These are phyloP conservation scores for Massarina eburnea DNA, from an alignment of 2,329 filamentous ascomycete species.

Conservation along the genomic window DNA sequence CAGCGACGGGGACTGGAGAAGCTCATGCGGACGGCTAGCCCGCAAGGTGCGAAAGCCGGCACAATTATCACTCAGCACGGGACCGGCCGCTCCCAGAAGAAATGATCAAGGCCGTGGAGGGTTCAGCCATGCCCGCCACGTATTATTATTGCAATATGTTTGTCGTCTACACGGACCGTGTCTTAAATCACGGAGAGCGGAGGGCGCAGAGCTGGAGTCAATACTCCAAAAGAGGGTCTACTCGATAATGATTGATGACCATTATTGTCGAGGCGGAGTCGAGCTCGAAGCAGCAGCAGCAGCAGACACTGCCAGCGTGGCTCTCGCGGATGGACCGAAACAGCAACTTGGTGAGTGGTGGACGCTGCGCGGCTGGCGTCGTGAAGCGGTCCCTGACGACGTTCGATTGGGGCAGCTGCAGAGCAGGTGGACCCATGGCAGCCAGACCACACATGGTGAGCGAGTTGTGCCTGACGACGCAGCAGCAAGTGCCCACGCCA, in stretches of 20 bases:
- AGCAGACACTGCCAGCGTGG: conserved; percentile 26
- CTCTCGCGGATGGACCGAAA: conserved; percentile 20
- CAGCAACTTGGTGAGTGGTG: conserved; percentile 1
- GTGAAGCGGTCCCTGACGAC: conserved; percentile 23
- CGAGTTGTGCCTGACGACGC: conserved; percentile 30
- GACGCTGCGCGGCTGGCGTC: conserved; percentile 8
- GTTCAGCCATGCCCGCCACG: conserved; percentile 2
- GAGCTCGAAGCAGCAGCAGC: conserved; percentile 9
- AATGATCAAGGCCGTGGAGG: conserved; percentile 1
- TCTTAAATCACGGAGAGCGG: conserved; percentile 17
- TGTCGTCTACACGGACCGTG: conserved; percentile 25
- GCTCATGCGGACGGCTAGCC: conserved; percentile 21
- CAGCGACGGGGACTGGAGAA: conserved; percentile 21
- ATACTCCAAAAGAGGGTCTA: conserved; percentile 11
- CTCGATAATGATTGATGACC: conserved; percentile 10
- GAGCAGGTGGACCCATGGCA: conserved; percentile 4
- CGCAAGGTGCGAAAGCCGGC: conserved; percentile 19
- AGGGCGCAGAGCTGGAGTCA: conserved; percentile 3
- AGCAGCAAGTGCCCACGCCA: conserved; percentile 14
- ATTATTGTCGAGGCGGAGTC: conserved; percentile 17
- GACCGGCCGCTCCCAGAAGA: conserved; percentile 1
- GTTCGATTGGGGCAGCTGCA: conserved; percentile 19
- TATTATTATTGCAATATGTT: conserved; percentile 30
- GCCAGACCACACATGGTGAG: conserved; percentile 10
- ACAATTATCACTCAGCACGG: conserved; percentile 10